These are phyloP conservation scores for Penicillium bovifimosum DNA, from an alignment of 495 filamentous ascomycete species.

Conservation along the genomic window DNA sequence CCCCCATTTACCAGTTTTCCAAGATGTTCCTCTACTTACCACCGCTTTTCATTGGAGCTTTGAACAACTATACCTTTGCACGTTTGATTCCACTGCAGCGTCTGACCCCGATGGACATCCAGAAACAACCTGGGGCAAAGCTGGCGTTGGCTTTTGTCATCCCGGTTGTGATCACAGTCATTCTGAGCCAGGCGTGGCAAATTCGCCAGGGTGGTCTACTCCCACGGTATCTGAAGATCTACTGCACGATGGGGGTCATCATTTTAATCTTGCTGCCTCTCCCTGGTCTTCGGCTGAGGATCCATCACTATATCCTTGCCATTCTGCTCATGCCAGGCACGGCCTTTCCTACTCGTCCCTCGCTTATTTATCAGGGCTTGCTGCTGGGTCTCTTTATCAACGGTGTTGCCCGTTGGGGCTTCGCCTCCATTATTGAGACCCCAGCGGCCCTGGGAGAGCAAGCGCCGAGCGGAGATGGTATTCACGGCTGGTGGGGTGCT, in stretches of 20 bases:
- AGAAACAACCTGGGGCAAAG: constrained; percentile 71
- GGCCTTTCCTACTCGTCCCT: constrained; percentile 71
- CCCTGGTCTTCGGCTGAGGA: constrained; percentile 78
- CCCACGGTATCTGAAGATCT: constrained; percentile 65
- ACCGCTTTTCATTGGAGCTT: constrained; percentile 67
- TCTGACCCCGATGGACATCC: constrained; percentile 68
- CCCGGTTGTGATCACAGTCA: constrained; percentile 52
- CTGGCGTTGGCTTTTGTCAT: constrained; percentile 64
- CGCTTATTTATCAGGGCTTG: constrained; percentile 79
- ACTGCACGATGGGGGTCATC: constrained; percentile 55
- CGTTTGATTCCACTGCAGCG: constrained; percentile 73
- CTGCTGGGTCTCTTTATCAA: constrained; percentile 88
- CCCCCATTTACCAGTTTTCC: constrained; percentile 55
- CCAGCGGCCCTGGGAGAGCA: constrained; percentile 54
- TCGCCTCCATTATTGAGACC: constrained; percentile 86
- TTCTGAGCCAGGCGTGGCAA: constrained; percentile 64
- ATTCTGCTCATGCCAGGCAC: constrained; percentile 80
- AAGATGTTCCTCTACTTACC: constrained; percentile 72
- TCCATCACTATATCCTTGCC: constrained; percentile 93
- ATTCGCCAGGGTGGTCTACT: constrained; percentile 70
- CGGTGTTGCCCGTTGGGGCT: constrained; percentile 89
- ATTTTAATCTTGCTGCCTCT: constrained; percentile 60
- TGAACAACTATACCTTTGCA: constrained; percentile 81
- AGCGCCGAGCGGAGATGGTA: constrained; percentile 28
- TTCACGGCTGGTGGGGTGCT: constrained; percentile 54